Percentiles rank a stretch among this genome's conserved stretches.
Evolutionary conservation across 148 eudicot genomes (phyloP).

Genomic region (Nepenthes mirabilis): DNA sequence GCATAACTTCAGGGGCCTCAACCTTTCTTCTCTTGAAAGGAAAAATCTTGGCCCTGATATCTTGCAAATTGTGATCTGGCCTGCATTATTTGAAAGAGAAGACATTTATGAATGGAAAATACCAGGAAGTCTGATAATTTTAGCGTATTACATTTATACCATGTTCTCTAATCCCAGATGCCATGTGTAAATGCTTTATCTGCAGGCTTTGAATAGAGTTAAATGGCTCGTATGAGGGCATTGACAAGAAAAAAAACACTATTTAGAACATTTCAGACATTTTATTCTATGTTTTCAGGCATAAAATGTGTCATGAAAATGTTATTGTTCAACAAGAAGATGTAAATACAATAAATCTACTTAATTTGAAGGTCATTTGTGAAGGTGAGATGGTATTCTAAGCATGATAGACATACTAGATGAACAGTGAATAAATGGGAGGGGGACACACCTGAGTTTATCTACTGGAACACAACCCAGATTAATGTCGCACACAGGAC

Average conservation of each 20-base stretch:
- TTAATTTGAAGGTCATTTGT: no score
- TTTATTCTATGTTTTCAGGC: background rate
- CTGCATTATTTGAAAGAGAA: conserved; percentile 22
- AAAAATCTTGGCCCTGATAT: conserved; percentile 76
- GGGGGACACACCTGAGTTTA: conserved; percentile 57
- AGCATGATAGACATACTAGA: no score
- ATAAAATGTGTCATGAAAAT: background rate
- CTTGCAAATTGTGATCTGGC: conserved; percentile 93
- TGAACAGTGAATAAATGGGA: no score
- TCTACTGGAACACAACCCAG: conserved; percentile 70
- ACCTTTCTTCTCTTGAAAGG: conserved; percentile 58
- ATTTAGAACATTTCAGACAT: no score
- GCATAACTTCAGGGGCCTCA: conserved; percentile 50
- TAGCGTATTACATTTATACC: no score
- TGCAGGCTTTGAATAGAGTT: no score
- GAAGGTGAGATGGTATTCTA: no score
- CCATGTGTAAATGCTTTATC: background rate
- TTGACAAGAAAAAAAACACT: background rate
- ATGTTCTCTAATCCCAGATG: background rate
- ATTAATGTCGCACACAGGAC: conserved; percentile 71
- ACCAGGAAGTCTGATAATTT: background rate
- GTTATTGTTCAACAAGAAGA: no score
- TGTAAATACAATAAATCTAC: no score
- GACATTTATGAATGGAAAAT: background rate
- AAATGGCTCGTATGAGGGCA: no score